A percentile compares a stretch with the other conserved stretches of the same genome.
Evolutionary conservation across 805 yeast genomes (phyloP).

Genomic region (Pichia sporocuriosa): DNA sequence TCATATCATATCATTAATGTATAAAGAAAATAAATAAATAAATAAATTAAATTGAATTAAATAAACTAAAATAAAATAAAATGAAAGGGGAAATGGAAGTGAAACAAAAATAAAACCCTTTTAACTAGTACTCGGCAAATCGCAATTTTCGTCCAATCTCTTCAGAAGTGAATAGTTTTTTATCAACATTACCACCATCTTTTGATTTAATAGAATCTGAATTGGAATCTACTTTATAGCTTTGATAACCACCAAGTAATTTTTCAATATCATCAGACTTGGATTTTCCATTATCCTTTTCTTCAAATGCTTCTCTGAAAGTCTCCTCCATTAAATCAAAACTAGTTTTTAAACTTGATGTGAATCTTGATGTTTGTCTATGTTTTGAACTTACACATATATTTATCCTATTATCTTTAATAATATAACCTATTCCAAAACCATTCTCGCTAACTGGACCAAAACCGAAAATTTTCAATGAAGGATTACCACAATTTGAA

Average conservation of each 20-base stretch:
- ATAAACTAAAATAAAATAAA: background rate
- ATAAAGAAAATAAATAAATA: background rate
- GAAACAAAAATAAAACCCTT: too few species aligned
- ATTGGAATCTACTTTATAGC: constrained; percentile 57
- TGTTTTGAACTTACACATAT: constrained; percentile 83
- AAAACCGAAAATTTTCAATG: constrained; percentile 79
- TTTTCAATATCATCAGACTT: constrained; percentile 29
- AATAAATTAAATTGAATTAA: background rate
- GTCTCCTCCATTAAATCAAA: constrained; percentile 51
- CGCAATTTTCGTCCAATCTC: constrained; percentile 62
- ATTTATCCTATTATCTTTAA: constrained; percentile 70
- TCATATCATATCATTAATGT: background rate
- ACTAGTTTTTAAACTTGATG: constrained; percentile 59
- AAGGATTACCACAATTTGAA: constrained; percentile 89
- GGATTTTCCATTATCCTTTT: too few species aligned
- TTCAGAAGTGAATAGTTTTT: constrained; percentile 25
- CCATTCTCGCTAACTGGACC: constrained; percentile 90
- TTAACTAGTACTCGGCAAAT: constrained; percentile 54
- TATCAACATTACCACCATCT: constrained; percentile 27
- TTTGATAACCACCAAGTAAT: constrained; percentile 78
- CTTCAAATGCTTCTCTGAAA: constrained; percentile 29
- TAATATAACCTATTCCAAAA: constrained; percentile 87
- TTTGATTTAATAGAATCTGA: constrained; percentile 51
- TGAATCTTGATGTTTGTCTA: constrained; percentile 76
- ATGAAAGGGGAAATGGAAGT: background rate